Base-by-base conservation (phyloP, 768 basidiomycete genomes). In the Lactarius sanguifluus region DNA sequence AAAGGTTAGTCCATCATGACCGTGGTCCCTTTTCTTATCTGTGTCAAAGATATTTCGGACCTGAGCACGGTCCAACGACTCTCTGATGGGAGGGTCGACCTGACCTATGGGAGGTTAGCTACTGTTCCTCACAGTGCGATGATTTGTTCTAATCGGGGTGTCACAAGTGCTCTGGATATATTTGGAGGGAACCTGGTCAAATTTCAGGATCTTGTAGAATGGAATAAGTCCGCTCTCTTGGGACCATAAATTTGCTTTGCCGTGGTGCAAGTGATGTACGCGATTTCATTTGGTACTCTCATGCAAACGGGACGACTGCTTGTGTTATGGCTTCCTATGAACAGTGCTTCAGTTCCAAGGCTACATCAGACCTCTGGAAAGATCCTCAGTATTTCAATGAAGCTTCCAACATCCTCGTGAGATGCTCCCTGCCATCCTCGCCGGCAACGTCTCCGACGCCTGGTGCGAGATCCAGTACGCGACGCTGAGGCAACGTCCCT, bases 401-500 rank as follows among this genome's bases (percentile, higher is more conserved):
- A 63, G 79, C 82, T 73, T 92, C 88, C 73, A 98, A 83, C 74
- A 98, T 96, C 70, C 76, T 82, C 25, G 87, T 86, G 71, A 98
- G 77, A 78, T 95, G 90, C 73, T 93, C 87, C 71, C 81, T 84
- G 52, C 94, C 94, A 75, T 96, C 92, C 54, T 88, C 89, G 36
- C 88, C 92, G 30, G 85, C 85, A 38, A 94, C 81, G 72, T 93
- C 85, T 12, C 92, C 91, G 70, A 96, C 88, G 58, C 91, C 90
- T 18, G 96, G 96, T 9, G 96, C 96, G 34, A 98, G 81, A 75
- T 97, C 95, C 69, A 98, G 76, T 5, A 98, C 96, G 20, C 96
- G 84, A 62, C 94, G 79, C 77, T 98, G 96, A 18, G 96, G 96
- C 56, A 98, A 75, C 23, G 96, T 93, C 5, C 96, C 96, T 66